Conservation (phyloP, 257 asterid species). For the Echites panduratus region DNA sequence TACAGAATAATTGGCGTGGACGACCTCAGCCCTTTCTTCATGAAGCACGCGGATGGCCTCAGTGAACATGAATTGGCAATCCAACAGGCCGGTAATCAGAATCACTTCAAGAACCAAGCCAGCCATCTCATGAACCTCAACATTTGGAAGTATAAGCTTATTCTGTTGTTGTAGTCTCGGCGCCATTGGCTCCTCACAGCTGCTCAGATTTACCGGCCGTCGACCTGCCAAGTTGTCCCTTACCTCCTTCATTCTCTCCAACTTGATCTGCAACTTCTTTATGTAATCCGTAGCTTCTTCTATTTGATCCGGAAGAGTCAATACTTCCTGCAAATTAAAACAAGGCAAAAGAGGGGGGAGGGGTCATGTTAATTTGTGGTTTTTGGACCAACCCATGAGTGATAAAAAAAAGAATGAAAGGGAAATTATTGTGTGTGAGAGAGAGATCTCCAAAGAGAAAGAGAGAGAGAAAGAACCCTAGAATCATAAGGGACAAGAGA, state of each 20-base stretch:
- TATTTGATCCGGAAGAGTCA: conserved; percentile 52
- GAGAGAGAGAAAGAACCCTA: conserved; percentile 28
- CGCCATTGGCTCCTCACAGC: background rate
- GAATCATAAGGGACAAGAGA: conserved; percentile 52
- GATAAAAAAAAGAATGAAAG: background rate
- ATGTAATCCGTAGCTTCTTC: conserved; percentile 59
- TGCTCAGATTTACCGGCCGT: conserved; percentile 7
- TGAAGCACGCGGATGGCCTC: conserved; percentile 43
- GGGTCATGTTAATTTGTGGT: too few relatives aligned
- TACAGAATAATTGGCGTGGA: conserved; percentile 36
- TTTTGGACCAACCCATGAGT: background rate
- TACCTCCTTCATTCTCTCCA: conserved; percentile 59
- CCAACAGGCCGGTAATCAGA: conserved; percentile 38
- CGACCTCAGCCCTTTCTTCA: conserved; percentile 58
- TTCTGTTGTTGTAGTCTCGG: conserved; percentile 30
- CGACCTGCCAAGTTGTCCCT: conserved; percentile 24
- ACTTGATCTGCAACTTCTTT: conserved; percentile 33
- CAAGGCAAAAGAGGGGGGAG: too few relatives aligned
- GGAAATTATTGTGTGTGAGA: background rate
- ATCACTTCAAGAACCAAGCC: conserved; percentile 42
- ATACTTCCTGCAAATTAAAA: conserved; percentile 33
- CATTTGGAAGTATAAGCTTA: too few relatives aligned
- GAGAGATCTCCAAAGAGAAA: too few relatives aligned
- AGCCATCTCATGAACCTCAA: conserved; percentile 46
- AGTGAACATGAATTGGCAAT: conserved; percentile 43